phyloP scores from a whole-genome alignment of 345 rosid genomes.

The Camelina neglecta region DNA sequence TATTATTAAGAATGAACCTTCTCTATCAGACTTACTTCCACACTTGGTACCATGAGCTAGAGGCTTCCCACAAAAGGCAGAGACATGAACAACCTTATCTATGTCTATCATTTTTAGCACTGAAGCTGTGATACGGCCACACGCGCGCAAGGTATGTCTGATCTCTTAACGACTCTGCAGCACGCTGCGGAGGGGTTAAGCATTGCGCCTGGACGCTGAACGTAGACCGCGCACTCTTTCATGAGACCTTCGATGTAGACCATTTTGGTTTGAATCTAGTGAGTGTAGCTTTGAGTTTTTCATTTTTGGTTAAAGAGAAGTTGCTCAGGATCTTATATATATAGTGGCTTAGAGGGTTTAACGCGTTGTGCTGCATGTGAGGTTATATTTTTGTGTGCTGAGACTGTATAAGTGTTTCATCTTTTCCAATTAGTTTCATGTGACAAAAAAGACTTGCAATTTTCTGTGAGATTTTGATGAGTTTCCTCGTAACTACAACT shows the following conservation, averaged over 20 bases:
- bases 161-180: constrained; percentile 38
- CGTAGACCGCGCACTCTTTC: constrained; percentile 48
- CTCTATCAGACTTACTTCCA: constrained; percentile 46
- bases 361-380: constrained; percentile 5
- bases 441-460: constrained; percentile 22
- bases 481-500: constrained; percentile 33
- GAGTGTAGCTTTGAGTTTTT: constrained; percentile 12
- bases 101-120: constrained; percentile 44
- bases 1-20: background rate
- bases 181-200: constrained; percentile 41
- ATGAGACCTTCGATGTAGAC: constrained; percentile 40
- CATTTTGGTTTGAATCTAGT: constrained; percentile 23
- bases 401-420: background rate
- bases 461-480: constrained; percentile 25
- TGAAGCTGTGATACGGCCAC: constrained; percentile 35
- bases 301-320: background rate
- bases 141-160: constrained; percentile 42
- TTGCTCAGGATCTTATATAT: constrained; percentile 2
- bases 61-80: constrained; percentile 48
- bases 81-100: constrained; percentile 44
- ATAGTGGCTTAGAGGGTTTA: constrained; percentile 15
- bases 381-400: background rate
- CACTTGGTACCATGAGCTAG: constrained; percentile 46
- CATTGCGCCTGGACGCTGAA: constrained; percentile 45
- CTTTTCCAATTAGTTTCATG: constrained; percentile 36